Conservation (phyloP, 1,284 basidiomycete species). For the Leccinum angustisporum region DNA sequence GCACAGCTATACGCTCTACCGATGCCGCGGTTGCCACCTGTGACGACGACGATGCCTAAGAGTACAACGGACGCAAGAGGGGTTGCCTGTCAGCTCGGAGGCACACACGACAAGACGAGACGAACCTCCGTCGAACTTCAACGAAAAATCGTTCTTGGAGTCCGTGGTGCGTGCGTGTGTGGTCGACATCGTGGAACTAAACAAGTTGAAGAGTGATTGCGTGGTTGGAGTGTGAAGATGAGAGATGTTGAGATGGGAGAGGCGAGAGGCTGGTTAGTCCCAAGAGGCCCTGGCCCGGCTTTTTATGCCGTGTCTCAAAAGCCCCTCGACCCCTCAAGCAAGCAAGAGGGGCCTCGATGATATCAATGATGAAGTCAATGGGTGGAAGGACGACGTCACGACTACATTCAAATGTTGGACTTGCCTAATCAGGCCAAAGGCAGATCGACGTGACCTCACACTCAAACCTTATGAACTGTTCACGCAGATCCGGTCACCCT, state of each 20-base stretch:
- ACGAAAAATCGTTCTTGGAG: neutral
- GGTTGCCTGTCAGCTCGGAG: neutral
- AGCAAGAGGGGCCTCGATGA: neutral
- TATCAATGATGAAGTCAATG: neutral
- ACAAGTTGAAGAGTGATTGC: constrained; percentile 8
- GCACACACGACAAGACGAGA: neutral
- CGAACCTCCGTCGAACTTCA: constrained; percentile 15
- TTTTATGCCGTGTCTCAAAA: constrained; percentile 15
- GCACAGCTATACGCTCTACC: constrained; percentile 46
- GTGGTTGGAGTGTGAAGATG: neutral
- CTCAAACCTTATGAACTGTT: neutral
- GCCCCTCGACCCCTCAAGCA: constrained; percentile 19
- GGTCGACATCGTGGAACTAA: constrained; percentile 12
- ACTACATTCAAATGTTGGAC: constrained; percentile 4
- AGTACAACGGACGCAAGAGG: neutral
- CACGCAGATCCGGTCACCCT: neutral
- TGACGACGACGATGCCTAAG: constrained; percentile 33
- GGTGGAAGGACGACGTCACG: constrained; percentile 2
- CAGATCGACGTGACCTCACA: constrained; percentile 21
- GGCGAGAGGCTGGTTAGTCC: neutral
- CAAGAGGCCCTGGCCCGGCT: neutral
- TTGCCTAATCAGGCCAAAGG: constrained; percentile 9
- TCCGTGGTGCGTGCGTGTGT: neutral
- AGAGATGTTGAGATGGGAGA: neutral
- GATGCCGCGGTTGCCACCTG: constrained; percentile 47